These are phyloP conservation scores for Ophiostoma himal-ulmi DNA, from an alignment of 2,329 filamentous ascomycete species.

Conservation along the genomic window DNA sequence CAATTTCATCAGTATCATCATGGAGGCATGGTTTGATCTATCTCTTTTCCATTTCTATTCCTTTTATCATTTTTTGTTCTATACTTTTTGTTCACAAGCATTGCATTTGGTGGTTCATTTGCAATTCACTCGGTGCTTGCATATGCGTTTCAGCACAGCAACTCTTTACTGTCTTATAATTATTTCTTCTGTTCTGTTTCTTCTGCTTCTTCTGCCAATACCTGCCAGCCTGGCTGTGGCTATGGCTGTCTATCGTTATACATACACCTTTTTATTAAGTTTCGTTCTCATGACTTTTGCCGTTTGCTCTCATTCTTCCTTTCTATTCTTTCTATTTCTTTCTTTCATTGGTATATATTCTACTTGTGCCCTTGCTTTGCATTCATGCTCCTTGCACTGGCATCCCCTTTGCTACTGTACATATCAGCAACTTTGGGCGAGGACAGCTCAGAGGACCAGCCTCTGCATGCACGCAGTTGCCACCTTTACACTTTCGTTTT, in stretches of 20 bases:
- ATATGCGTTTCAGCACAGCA: constrained; percentile 23
- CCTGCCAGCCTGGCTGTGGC: constrained; percentile 14
- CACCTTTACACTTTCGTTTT: background rate
- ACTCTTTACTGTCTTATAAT: constrained; percentile 4
- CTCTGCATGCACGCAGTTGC: background rate
- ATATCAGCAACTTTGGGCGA: background rate
- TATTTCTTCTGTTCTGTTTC: background rate
- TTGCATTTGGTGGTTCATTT: constrained; percentile 16
- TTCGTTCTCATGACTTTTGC: constrained; percentile 20
- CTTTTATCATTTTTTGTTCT: constrained; percentile 17
- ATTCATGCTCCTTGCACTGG: background rate
- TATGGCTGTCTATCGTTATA: constrained; percentile 11
- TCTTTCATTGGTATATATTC: background rate
- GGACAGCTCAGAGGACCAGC: background rate
- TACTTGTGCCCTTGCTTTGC: background rate
- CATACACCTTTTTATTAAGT: background rate
- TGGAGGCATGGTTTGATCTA: constrained; percentile 12
- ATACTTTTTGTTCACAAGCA: constrained; percentile 17
- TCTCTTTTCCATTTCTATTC: background rate
- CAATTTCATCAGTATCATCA: constrained; percentile 3
- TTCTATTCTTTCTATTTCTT: background rate
- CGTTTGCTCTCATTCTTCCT: background rate
- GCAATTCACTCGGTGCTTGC: constrained; percentile 15
- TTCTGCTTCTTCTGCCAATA: constrained; percentile 14
- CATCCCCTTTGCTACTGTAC: background rate